Percentiles rank a stretch among this genome's conserved stretches.
Conservation (phyloP, 108 stramenopile genomes). For the Cyclotella sp. region DNA sequence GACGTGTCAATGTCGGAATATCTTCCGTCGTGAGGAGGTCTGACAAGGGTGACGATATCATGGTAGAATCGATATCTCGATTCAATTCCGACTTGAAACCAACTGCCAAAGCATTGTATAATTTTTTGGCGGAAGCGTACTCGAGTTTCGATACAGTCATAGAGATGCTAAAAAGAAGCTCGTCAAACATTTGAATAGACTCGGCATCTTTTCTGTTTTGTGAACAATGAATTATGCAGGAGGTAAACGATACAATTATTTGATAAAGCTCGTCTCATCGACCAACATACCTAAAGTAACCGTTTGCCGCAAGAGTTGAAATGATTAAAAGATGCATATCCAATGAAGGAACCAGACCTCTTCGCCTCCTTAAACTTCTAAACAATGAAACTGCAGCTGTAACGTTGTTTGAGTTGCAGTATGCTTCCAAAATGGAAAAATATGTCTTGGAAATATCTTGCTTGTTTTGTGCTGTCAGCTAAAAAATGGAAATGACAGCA, state of each 20-base stretch:
- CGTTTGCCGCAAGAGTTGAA: constrained; percentile 60
- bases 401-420: constrained; percentile 10
- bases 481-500: neutral
- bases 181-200: constrained; percentile 60
- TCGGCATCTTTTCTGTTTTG: constrained; percentile 15
- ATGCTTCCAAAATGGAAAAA: neutral
- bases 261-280: neutral
- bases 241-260: constrained; percentile 2
- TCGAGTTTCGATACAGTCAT: constrained; percentile 63
- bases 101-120: constrained; percentile 60
- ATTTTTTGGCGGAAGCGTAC: constrained; percentile 52
- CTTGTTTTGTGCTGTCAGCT: neutral
- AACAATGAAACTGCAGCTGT: constrained; percentile 7
- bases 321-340: constrained; percentile 58
- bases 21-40: constrained; percentile 42
- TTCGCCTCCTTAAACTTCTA: neutral
- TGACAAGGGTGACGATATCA: neutral
- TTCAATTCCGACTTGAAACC: constrained; percentile 31
- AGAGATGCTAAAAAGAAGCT: constrained; percentile 63
- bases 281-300: constrained; percentile 47
- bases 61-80: neutral
- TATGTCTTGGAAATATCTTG: neutral
- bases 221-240: neutral
- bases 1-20: constrained; percentile 29
- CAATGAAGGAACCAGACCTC: neutral